These are phyloP conservation scores for Aspergillus sp. DNA, from an alignment of 2,329 filamentous ascomycete species.

Conservation along the genomic window DNA sequence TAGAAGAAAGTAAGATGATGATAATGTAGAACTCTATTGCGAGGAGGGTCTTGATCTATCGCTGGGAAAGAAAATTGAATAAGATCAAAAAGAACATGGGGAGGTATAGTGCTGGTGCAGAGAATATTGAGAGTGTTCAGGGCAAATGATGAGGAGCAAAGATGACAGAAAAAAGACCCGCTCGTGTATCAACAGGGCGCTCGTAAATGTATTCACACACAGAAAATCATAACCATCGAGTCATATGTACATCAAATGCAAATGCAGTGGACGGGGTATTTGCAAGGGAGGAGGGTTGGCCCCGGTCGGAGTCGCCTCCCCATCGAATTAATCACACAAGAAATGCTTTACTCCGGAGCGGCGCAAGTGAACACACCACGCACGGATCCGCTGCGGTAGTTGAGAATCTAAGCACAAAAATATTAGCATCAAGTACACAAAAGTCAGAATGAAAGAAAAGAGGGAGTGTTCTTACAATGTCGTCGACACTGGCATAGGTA, in stretches of 20 bases:
- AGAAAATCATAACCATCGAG: not conserved
- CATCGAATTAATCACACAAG: not conserved
- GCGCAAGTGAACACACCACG: conserved; percentile 6
- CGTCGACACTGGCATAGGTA: conserved; percentile 66
- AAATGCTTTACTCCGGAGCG: not conserved
- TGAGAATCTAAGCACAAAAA: not conserved
- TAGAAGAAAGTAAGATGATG: too few species aligned
- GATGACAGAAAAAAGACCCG: not conserved
- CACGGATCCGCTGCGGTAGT: not conserved
- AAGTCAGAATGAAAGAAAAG: too few species aligned
- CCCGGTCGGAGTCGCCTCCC: too few species aligned
- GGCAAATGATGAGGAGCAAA: too few species aligned
- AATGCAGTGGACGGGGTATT: not conserved
- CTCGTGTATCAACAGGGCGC: not conserved
- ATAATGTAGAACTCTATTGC: not conserved
- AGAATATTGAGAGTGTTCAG: too few species aligned
- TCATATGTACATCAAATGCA: not conserved
- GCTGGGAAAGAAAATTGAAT: too few species aligned
- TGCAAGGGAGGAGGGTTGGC: not conserved
- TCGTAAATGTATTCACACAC: not conserved
- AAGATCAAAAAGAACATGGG: too few species aligned
- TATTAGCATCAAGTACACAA: not conserved
- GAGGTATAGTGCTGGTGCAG: too few species aligned
- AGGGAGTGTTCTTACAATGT: conserved; percentile 33
- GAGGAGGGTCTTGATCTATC: too few species aligned